Percentiles rank a stretch among this genome's conserved stretches.
phyloP scores from a whole-genome alignment of 345 rosid species.

The Dovyalis caffra region DNA sequence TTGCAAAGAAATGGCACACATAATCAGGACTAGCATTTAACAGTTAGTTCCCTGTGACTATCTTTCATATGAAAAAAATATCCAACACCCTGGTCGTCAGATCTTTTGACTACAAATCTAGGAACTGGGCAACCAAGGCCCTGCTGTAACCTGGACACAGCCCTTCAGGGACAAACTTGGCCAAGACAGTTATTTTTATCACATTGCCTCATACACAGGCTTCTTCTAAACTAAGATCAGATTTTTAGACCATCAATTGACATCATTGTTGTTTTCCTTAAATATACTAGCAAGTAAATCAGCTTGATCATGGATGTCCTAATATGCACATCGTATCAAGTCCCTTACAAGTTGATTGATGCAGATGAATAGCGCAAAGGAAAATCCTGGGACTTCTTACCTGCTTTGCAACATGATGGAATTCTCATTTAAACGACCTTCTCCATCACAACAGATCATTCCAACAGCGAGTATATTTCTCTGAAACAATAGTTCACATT shows the following conservation, averaged over 20 bases:
- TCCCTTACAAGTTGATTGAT: constrained; percentile 9
- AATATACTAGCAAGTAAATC: not conserved
- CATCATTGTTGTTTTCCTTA: not conserved
- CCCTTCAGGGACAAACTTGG: not conserved
- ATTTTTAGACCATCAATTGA: not conserved
- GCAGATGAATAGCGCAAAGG: not conserved
- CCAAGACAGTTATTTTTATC: not conserved
- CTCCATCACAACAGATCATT: constrained; percentile 95
- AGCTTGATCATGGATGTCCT: not conserved
- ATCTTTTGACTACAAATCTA: not conserved
- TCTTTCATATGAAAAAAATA: not conserved
- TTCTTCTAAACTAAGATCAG: not conserved
- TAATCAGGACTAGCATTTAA: not conserved
- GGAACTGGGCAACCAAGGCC: constrained; percentile 2
- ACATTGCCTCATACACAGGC: not conserved
- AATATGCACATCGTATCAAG: not conserved
- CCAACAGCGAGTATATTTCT: constrained; percentile 77
- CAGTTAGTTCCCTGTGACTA: not conserved
- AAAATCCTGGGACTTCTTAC: constrained; percentile 37
- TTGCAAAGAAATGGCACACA: constrained; percentile 12
- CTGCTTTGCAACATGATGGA: constrained; percentile 87
- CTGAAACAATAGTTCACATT: constrained; percentile 49
- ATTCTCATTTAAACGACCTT: constrained; percentile 86
- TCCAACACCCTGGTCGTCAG: not conserved
- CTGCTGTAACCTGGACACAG: not conserved